Conservation (phyloP, 2,329 filamentous ascomycete genomes). For the Amphichorda felina region DNA sequence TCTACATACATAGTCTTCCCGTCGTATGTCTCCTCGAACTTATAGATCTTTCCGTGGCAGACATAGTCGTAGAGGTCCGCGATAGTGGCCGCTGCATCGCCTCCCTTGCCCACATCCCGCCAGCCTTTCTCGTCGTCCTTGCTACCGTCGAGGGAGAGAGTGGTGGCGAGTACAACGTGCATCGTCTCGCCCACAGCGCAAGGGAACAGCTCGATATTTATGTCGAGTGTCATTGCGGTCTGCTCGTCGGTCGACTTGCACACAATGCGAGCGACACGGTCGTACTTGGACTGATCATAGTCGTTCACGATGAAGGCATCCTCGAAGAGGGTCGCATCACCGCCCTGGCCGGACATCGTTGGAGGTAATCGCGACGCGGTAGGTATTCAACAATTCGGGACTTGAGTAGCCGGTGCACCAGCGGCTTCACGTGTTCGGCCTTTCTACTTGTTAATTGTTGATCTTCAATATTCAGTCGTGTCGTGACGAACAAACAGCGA, state of each 20-base stretch:
- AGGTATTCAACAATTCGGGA: neutral
- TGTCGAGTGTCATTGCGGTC: conserved; percentile 74
- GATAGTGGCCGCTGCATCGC: conserved; percentile 43
- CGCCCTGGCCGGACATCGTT: conserved; percentile 43
- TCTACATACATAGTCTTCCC: conserved; percentile 64
- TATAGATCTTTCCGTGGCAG: conserved; percentile 79
- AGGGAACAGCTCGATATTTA: conserved; percentile 89
- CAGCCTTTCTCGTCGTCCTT: conserved; percentile 71
- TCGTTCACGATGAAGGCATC: conserved; percentile 76
- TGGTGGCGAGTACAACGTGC: conserved; percentile 72
- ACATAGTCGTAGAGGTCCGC: conserved; percentile 83
- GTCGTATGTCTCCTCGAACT: conserved; percentile 69
- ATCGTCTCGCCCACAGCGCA: conserved; percentile 63
- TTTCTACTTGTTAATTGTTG: too few species aligned
- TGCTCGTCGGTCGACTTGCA: conserved; percentile 65
- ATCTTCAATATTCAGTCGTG: neutral
- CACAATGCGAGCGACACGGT: conserved; percentile 79
- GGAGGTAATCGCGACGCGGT: neutral
- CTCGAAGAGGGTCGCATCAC: conserved; percentile 88
- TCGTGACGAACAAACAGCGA: too few species aligned
- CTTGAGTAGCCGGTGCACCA: too few species aligned
- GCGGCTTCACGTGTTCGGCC: neutral
- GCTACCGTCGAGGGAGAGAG: conserved; percentile 73
- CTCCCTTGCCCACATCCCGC: conserved; percentile 56
- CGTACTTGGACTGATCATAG: conserved; percentile 81